Evolutionary conservation across 139 green algal species (phyloP).

Genomic region (Picochlorum sp.): DNA sequence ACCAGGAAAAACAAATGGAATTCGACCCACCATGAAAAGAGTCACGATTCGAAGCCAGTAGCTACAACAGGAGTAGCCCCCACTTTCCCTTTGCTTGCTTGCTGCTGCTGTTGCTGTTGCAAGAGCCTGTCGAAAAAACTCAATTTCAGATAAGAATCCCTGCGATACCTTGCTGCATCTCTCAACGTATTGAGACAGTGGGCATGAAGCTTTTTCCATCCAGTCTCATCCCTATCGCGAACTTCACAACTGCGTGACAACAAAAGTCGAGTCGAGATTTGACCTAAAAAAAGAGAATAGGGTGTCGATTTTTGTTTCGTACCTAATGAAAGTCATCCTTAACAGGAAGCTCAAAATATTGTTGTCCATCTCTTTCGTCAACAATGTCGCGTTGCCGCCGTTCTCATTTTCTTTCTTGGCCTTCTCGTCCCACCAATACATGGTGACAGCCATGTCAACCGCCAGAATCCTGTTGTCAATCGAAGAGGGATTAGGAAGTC

Average conservation of each 20-base stretch:
- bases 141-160: slow-evolving; percentile 49
- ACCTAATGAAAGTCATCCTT: slow-evolving; percentile 67
- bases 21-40: neutral
- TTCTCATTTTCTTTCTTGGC: slow-evolving; percentile 1
- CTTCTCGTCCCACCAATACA: slow-evolving; percentile 82
- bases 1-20: neutral
- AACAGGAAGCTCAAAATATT: slow-evolving; percentile 84
- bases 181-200: slow-evolving; percentile 33
- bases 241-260: slow-evolving; percentile 15
- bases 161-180: slow-evolving; percentile 43
- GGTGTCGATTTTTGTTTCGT: slow-evolving; percentile 8
- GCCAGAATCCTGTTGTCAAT: slow-evolving; percentile 80
- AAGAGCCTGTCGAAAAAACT: slow-evolving; percentile 70
- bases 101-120: slow-evolving; percentile 23
- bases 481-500: slow-evolving; percentile 44
- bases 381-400: slow-evolving; percentile 37
- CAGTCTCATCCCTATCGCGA: slow-evolving; percentile 39
- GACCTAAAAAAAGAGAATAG: neutral
- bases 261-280: neutral
- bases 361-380: slow-evolving; percentile 58
- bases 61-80: slow-evolving; percentile 37
- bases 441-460: slow-evolving; percentile 76
- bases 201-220: slow-evolving; percentile 38
- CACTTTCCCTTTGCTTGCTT: neutral
- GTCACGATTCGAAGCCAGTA: neutral